Conservation (phyloP, 2,329 filamentous ascomycete genomes). For the Paraphoma chrysanthemicola region DNA sequence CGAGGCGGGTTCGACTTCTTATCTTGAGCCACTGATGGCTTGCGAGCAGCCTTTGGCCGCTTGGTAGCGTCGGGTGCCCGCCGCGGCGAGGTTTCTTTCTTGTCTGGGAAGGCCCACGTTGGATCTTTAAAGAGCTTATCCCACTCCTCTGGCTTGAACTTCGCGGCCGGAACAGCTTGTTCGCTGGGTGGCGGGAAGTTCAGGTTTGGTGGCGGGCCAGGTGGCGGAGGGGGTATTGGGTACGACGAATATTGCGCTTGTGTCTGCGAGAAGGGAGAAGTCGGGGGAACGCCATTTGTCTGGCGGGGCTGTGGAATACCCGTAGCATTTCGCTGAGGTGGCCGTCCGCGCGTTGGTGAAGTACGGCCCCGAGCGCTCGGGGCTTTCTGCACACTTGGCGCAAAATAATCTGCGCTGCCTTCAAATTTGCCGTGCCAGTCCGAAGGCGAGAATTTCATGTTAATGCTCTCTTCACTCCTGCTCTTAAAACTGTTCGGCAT, state of each 20-base stretch:
- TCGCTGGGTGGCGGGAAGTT: constrained; percentile 28
- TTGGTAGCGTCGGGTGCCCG: constrained; percentile 35
- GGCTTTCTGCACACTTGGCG: constrained; percentile 37
- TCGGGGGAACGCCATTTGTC: constrained; percentile 28
- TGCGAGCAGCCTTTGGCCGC: constrained; percentile 37
- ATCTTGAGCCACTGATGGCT: constrained; percentile 40
- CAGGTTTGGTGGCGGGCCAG: constrained; percentile 33
- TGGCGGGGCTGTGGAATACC: constrained; percentile 21
- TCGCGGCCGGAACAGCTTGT: constrained; percentile 37
- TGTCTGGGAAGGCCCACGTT: constrained; percentile 44
- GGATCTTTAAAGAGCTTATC: constrained; percentile 53
- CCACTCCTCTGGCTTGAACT: constrained; percentile 54
- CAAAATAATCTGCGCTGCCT: constrained; percentile 53
- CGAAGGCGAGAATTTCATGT: constrained; percentile 56
- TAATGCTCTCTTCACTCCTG: constrained; percentile 57
- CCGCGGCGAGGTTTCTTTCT: constrained; percentile 41
- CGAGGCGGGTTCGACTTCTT: constrained; percentile 29
- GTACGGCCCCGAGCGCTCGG: constrained; percentile 30
- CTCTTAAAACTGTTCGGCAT: constrained; percentile 48
- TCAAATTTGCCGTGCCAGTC: constrained; percentile 56
- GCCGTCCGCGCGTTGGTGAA: constrained; percentile 41
- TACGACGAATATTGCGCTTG: constrained; percentile 8
- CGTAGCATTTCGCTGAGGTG: constrained; percentile 27
- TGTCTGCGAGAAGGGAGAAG: constrained; percentile 13
- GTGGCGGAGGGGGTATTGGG: constrained; percentile 40